phyloP scores from a whole-genome alignment of 495 filamentous ascomycete genomes.

The Beverwykella pulmonaria region DNA sequence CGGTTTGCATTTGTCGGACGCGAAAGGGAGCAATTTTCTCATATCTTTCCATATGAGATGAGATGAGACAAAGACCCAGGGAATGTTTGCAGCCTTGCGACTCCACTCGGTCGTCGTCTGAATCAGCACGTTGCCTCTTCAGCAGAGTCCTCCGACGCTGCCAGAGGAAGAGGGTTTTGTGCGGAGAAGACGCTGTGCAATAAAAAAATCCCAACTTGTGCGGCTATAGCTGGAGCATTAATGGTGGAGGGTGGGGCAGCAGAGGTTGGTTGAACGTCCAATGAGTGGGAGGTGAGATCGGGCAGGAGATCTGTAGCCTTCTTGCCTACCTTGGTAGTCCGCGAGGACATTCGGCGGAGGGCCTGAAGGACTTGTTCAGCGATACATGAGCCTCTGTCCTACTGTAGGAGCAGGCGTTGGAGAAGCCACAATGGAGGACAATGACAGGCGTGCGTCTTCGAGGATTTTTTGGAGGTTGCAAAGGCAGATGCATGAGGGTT shows the following conservation, averaged over 20 bases:
- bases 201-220: constrained; percentile 14
- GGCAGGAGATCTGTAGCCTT: neutral
- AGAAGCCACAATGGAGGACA: too few species aligned
- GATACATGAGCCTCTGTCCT: too few species aligned
- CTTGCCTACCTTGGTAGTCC: neutral
- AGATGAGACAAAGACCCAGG: constrained; percentile 11
- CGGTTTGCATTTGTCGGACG: constrained; percentile 10
- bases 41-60: neutral
- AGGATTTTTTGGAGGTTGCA: too few species aligned
- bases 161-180: constrained; percentile 1
- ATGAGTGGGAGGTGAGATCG: neutral
- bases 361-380: too few species aligned
- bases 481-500: too few species aligned
- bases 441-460: too few species aligned
- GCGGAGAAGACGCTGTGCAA: constrained; percentile 7
- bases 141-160: neutral
- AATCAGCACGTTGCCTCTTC: neutral
- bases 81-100: constrained; percentile 5
- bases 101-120: neutral
- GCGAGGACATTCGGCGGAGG: neutral
- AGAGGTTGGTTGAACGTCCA: neutral
- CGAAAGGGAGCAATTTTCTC: neutral
- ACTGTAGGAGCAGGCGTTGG: too few species aligned
- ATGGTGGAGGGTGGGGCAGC: constrained; percentile 13
- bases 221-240: constrained; percentile 27